Evolutionary conservation across 768 basidiomycete species (phyloP), one percentile per base, ranked within the genome.

Genomic region (Tylopilus felleus): DNA sequence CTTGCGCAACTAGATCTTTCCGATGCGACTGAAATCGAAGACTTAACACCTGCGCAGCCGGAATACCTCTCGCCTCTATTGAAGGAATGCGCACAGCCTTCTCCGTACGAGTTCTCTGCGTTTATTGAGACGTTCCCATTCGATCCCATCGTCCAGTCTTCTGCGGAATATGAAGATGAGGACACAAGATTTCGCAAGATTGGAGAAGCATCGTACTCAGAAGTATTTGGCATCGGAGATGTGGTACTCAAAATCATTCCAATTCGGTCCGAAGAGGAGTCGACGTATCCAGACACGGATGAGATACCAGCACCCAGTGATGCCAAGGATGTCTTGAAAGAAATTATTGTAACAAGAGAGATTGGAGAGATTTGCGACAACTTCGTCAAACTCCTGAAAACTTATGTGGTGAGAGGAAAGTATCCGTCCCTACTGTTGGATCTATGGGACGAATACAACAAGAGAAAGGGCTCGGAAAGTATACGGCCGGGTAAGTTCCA

Each of bases 201-300:
- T 43, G 96, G 96, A 39, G 97, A 99, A 73, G 97, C 97, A 8
- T 92, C 90, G 46, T 99, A 89, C 70, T 96, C 93, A 0, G 97
- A 99, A 66, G 97, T 99, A 27, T 99, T 92, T 69, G 88, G 88
- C 8, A 86, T 94, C 47, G 88, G 88, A 3, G 82, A 89, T 59
- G 83, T 95, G 31, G 93, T 95, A n/a, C 77, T 95, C 58, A 96
- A 95, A 74, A 79, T 97, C 42, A 84, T 95, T 35, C 93, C 93
- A 7, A 70, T 94, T 35, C 77, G 83, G 47, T 75, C 81, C 57
- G 84, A 85, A 61, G 74, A 33, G n/a, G 55, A 56, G 27, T 44
- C 38, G 5, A 33, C 41, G 21, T 62, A 47, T 8, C 64, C 65
- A 36, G 73, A 72, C 25, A 74, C 77, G 6, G 59, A 55, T 17